Evolutionary conservation across 352 stramenopile genomes (phyloP).

Genomic region (Pythium coloratum): DNA sequence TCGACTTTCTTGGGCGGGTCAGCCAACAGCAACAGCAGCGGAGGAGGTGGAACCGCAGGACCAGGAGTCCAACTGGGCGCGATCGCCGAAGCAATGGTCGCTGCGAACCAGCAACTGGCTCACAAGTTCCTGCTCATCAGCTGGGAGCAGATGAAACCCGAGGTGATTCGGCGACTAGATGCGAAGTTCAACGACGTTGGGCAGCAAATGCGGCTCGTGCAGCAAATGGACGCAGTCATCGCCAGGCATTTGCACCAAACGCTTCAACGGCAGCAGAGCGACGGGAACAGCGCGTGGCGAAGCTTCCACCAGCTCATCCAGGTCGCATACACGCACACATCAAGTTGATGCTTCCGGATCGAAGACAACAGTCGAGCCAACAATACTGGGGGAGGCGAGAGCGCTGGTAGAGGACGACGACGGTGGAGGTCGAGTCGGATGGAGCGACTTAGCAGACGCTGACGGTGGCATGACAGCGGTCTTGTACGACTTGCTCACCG

Average conservation of each 20-base stretch:
- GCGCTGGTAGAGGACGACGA: background rate
- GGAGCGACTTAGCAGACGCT: conserved; percentile 1
- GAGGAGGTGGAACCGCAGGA: background rate
- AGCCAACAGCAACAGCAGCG: background rate
- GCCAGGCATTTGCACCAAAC: conserved; percentile 5
- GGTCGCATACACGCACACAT: conserved; percentile 26
- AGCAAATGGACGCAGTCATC: conserved; percentile 40
- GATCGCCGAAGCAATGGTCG: conserved; percentile 31
- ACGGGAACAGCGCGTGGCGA: conserved; percentile 26
- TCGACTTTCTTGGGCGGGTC: conserved; percentile 3
- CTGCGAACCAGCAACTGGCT: conserved; percentile 33
- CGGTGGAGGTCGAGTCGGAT: background rate
- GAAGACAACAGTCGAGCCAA: background rate
- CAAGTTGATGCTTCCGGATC: background rate
- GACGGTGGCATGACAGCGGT: conserved; percentile 30
- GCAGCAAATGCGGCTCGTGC: conserved; percentile 42
- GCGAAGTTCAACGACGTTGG: conserved; percentile 42
- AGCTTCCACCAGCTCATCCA: conserved; percentile 46
- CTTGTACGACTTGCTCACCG: conserved; percentile 45
- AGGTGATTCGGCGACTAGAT: conserved; percentile 41
- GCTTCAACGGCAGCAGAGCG: conserved; percentile 6
- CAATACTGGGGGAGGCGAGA: background rate
- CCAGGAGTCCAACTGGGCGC: conserved; percentile 36
- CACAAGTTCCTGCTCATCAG: conserved; percentile 37
- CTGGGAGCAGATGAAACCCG: conserved; percentile 47